Percentiles rank a stretch among this genome's conserved stretches.
phyloP scores from a whole-genome alignment of 805 yeast species.

The Candida xyloterini region DNA sequence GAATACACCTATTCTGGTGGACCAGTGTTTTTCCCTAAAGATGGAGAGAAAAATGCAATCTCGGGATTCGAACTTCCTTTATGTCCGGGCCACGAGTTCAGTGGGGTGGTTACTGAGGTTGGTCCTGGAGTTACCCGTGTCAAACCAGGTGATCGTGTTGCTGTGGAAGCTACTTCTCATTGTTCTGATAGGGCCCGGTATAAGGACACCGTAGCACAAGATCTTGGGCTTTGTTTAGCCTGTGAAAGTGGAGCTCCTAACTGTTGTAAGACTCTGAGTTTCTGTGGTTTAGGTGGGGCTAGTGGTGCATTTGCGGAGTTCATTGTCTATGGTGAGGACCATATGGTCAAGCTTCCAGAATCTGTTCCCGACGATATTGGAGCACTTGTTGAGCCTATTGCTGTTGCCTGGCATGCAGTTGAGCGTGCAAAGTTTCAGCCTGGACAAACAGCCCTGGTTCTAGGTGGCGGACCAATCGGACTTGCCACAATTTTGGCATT shows the following conservation, averaged over 20 bases:
- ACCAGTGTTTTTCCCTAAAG: slow-evolving; percentile 50
- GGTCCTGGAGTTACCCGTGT: slow-evolving; percentile 42
- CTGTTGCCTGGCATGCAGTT: slow-evolving; percentile 60
- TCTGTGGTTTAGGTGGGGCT: slow-evolving; percentile 49
- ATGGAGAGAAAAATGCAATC: slow-evolving; percentile 34
- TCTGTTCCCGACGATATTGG: slow-evolving; percentile 33
- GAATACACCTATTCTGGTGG: slow-evolving; percentile 37
- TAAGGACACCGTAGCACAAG: slow-evolving; percentile 15
- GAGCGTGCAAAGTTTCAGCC: slow-evolving; percentile 40
- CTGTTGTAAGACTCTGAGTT: slow-evolving; percentile 42
- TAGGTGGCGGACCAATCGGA: slow-evolving; percentile 66
- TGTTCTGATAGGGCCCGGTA: slow-evolving; percentile 42
- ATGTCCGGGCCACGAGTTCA: slow-evolving; percentile 48
- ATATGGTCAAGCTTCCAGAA: slow-evolving; percentile 39
- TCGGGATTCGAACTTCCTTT: slow-evolving; percentile 39
- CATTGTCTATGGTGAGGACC: slow-evolving; percentile 37
- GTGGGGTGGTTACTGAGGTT: slow-evolving; percentile 43
- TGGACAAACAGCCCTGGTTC: slow-evolving; percentile 47
- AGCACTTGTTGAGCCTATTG: slow-evolving; percentile 55
- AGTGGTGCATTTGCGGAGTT: slow-evolving; percentile 51
- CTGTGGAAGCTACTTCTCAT: slow-evolving; percentile 44
- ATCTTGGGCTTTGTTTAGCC: slow-evolving; percentile 38
- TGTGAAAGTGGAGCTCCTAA: slow-evolving; percentile 51
- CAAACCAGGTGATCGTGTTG: slow-evolving; percentile 47
- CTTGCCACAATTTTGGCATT: slow-evolving; percentile 54